Conservation (phyloP, 768 basidiomycete species). For the Russula lepida region DNA sequence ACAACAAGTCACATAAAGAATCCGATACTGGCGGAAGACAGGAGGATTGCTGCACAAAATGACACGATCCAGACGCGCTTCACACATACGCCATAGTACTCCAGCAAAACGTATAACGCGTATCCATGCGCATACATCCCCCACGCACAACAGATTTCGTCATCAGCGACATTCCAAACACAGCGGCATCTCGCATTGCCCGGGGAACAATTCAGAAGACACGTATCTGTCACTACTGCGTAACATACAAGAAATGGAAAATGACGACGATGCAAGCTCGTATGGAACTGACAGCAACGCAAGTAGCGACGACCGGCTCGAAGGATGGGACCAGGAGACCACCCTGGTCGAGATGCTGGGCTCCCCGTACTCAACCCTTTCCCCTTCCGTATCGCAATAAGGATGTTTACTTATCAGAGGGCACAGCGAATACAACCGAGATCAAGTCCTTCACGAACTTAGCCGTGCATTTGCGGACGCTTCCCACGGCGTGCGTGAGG, state of each 20-base stretch:
- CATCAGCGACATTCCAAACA: neutral
- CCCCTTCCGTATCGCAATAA: too few relatives aligned
- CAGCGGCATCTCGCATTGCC: neutral
- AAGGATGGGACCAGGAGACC: constrained; percentile 7
- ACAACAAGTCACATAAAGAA: too few relatives aligned
- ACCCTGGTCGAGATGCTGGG: constrained; percentile 7
- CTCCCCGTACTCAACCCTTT: neutral
- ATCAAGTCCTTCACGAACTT: neutral
- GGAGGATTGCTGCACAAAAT: neutral
- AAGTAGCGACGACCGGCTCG: neutral
- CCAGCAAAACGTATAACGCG: neutral
- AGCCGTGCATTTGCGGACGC: constrained; percentile 7
- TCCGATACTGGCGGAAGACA: too few relatives aligned
- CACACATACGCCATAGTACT: neutral
- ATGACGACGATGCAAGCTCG: neutral
- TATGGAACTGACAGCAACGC: neutral
- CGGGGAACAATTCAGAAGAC: constrained; percentile 2
- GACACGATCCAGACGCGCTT: neutral
- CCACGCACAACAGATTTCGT: neutral
- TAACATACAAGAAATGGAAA: neutral
- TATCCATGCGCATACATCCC: constrained; percentile 6
- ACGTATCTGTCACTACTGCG: neutral
- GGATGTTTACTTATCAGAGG: neutral
- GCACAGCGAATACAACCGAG: neutral
- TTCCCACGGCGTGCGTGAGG: neutral